These are phyloP conservation scores for Plectosphaerella cucumerina DNA, from an alignment of 2,329 filamentous ascomycete species.

Conservation along the genomic window DNA sequence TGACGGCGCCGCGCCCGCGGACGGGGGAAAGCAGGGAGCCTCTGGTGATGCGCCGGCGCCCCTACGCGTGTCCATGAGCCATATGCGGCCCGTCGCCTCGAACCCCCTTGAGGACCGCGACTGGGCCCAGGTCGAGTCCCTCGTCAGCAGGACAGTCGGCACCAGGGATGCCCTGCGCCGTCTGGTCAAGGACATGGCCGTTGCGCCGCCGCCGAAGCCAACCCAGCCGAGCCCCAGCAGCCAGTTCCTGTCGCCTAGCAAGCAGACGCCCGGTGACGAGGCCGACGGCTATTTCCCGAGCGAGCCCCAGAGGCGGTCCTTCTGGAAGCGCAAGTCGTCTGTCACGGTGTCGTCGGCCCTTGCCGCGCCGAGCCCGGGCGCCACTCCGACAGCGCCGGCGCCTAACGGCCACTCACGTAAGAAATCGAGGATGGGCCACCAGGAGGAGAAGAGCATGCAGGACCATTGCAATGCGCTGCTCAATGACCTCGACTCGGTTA, in stretches of 20 bases:
- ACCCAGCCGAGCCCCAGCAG: conserved; percentile 24
- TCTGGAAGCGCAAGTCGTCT: conserved; percentile 89
- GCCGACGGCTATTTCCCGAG: conserved; percentile 51
- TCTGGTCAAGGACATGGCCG: conserved; percentile 79
- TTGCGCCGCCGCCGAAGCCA: conserved; percentile 42
- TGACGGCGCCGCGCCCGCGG: conserved; percentile 29
- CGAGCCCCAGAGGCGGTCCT: conserved; percentile 61
- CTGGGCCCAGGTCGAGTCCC: conserved; percentile 80
- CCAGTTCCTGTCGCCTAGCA: conserved; percentile 31
- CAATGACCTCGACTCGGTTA: conserved; percentile 76
- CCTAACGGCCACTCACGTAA: conserved; percentile 28
- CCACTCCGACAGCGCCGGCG: conserved; percentile 18
- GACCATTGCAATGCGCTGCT: conserved; percentile 82
- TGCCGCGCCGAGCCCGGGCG: conserved; percentile 38
- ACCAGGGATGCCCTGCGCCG: conserved; percentile 84
- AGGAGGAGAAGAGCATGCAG: conserved; percentile 65
- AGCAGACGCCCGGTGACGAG: conserved; percentile 32
- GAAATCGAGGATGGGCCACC: conserved; percentile 30
- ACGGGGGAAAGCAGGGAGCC: conserved; percentile 15
- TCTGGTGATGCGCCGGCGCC: conserved; percentile 8
- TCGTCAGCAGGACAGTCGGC: conserved; percentile 82
- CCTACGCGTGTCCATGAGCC: conserved; percentile 22
- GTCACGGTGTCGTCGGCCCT: conserved; percentile 37
- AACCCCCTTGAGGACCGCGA: conserved; percentile 66
- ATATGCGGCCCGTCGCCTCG: conserved; percentile 20